These are phyloP conservation scores for Herpotrichia juniperi DNA, from an alignment of 2,329 filamentous ascomycete species.

Conservation along the genomic window DNA sequence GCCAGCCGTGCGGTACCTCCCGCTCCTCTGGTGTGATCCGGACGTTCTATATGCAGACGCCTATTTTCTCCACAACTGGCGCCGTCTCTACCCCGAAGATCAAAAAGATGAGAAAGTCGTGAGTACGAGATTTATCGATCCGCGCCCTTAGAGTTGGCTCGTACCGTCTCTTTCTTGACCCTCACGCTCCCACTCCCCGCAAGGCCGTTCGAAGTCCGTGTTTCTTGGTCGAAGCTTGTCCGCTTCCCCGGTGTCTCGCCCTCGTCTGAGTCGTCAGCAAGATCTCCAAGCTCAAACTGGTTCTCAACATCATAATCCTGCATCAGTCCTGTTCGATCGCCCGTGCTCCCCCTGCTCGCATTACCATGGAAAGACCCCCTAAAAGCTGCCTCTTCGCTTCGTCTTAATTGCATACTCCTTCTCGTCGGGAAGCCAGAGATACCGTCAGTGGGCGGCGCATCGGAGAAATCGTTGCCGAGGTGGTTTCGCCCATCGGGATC, in stretches of 20 bases:
- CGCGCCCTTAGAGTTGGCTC: slow-evolving; percentile 23
- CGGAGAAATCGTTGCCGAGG: slow-evolving; percentile 60
- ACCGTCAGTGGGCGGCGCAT: slow-evolving; percentile 88
- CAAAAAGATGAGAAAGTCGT: slow-evolving; percentile 1
- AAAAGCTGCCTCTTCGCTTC: slow-evolving; percentile 63
- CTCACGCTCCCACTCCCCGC: slow-evolving; percentile 32
- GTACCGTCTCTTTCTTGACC: slow-evolving; percentile 36
- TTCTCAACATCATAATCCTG: slow-evolving; percentile 84
- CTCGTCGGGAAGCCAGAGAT: slow-evolving; percentile 89
- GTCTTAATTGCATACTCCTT: slow-evolving; percentile 87
- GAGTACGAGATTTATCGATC: slow-evolving; percentile 8
- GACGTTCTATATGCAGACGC: slow-evolving; percentile 7
- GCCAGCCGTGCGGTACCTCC: not conserved
- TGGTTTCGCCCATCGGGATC: slow-evolving; percentile 81
- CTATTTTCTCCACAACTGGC: not conserved
- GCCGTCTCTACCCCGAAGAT: not conserved
- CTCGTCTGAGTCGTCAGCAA: slow-evolving; percentile 70
- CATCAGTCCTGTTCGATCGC: slow-evolving; percentile 83
- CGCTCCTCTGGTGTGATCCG: not conserved
- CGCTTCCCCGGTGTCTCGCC: slow-evolving; percentile 37
- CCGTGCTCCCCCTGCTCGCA: slow-evolving; percentile 37
- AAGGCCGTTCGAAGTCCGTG: slow-evolving; percentile 19
- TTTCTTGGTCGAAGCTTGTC: slow-evolving; percentile 40
- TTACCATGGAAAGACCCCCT: slow-evolving; percentile 63
- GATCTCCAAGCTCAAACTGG: slow-evolving; percentile 75